Evolutionary conservation across 2,329 filamentous ascomycete species (phyloP), one percentile per base, ranked within the genome.

Genomic region (Monilinia fructicola): DNA sequence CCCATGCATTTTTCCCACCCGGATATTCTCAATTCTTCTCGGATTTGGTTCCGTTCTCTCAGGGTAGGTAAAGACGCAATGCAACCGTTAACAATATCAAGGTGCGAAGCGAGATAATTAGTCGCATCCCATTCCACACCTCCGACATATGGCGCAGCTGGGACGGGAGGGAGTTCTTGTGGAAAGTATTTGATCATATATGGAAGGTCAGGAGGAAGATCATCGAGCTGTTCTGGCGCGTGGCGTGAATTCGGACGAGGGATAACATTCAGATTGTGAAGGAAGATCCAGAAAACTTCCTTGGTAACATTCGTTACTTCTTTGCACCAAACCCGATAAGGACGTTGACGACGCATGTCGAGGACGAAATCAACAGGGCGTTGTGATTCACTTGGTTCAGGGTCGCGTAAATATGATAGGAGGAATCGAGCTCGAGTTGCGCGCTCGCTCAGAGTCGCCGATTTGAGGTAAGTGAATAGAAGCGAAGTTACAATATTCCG

Each of bases 41-140:
- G 90, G 14, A 98, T 84, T 0, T 79, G 76, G 78, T 97, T 97
- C 68, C 95, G 90, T 67, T 90, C 88, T 31, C 84, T 78, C 2
- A 76, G 73, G 0, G 88, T 89, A 0, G 91, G 89, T 0, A 95
- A 85, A 67, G 90, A 94, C 0, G 94, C 92, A 67, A 98, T 80
- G 66, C 98, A 87, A 40, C 92, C 94, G 75, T 98, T 99, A 73
- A 98, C 80, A 14, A 99, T 87, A 75, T 98, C 95, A 12, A 99
- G 84, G 75, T 99, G 94, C 0, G 91, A 91, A 23, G 94, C 92
- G 14, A 98, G 83, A 77, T 98, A 98, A 78, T 97, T 97, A 12
- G 95, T 98, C 3, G 95, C 95, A 76, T 98, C 95, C 95, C 95
- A 98, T 78, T 99, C 95, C 12, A 98, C 95, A 64, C 95, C 94